Evolutionary conservation across 139 green algal genomes (phyloP).

Genomic region (Yamagishiella unicocca): DNA sequence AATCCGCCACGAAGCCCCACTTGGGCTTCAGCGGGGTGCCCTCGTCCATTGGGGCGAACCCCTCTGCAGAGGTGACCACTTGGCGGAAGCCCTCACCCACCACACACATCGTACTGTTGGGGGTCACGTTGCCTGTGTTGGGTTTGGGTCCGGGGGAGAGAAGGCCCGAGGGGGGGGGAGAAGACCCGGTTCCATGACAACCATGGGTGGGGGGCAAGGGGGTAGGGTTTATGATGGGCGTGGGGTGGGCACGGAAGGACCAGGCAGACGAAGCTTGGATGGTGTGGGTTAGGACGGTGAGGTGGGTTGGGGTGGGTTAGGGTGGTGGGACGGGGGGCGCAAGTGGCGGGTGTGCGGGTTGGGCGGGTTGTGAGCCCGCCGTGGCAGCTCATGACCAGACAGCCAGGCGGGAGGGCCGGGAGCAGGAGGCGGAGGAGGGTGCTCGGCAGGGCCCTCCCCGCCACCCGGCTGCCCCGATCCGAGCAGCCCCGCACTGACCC

Average conservation of each 20-base stretch:
- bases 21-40: slow-evolving; percentile 39
- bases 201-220: not conserved
- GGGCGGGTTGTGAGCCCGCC: no score
- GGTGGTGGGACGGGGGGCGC: no score
- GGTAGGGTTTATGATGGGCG: not conserved
- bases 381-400: no score
- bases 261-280: not conserved
- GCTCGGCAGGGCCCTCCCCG: no score
- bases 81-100: slow-evolving; percentile 31
- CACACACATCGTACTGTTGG: slow-evolving; percentile 50
- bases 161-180: no score
- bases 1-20: slow-evolving; percentile 41
- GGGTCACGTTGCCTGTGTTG: slow-evolving; percentile 51
- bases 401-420: no score
- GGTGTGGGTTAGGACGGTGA: not conserved
- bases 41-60: slow-evolving; percentile 54
- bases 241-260: not conserved
- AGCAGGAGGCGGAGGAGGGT: no score
- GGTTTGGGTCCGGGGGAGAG: not conserved
- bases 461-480: no score
- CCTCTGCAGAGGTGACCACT: slow-evolving; percentile 7
- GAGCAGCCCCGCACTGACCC: no score
- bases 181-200: no score
- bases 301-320: not conserved
- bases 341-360: no score